phyloP scores from a whole-genome alignment of 2,329 filamentous ascomycete genomes.

The Escovopsis sp. region DNA sequence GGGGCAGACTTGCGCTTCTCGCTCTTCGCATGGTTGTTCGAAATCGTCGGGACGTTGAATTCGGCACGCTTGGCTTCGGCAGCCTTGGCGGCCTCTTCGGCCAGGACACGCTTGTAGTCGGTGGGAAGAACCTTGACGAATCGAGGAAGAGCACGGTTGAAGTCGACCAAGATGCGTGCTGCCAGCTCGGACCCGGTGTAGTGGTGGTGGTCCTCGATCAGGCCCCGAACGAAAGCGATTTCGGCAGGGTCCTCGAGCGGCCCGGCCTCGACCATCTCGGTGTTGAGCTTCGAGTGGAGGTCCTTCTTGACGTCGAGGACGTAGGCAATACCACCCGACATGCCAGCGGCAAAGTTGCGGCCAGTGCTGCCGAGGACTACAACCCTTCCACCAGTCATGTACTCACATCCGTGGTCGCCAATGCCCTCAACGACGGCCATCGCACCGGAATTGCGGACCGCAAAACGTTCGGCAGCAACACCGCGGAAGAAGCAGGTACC shows the following conservation, averaged over 20 bases:
- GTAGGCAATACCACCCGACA: slow-evolving; percentile 96
- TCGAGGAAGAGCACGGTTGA: slow-evolving; percentile 75
- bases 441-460: slow-evolving; percentile 89
- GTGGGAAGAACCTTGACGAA: slow-evolving; percentile 90
- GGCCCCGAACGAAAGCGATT: slow-evolving; percentile 76
- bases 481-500: slow-evolving; percentile 95
- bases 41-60: slow-evolving; percentile 65
- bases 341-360: slow-evolving; percentile 94
- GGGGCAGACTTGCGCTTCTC: slow-evolving; percentile 51
- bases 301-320: slow-evolving; percentile 81
- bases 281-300: slow-evolving; percentile 87
- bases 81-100: slow-evolving; percentile 73
- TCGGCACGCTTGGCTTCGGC: slow-evolving; percentile 73
- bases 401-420: slow-evolving; percentile 93
- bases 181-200: slow-evolving; percentile 94
- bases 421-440: slow-evolving; percentile 93
- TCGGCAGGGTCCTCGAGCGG: slow-evolving; percentile 72
- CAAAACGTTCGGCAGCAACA: slow-evolving; percentile 90
- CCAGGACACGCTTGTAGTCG: slow-evolving; percentile 88
- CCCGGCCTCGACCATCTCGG: slow-evolving; percentile 90
- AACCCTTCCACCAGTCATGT: slow-evolving; percentile 94
- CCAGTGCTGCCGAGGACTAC: slow-evolving; percentile 78
- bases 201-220: slow-evolving; percentile 94
- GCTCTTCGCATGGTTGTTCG: slow-evolving; percentile 48
- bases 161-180: slow-evolving; percentile 86